These are phyloP conservation scores for Waltergamsia citrina DNA, from an alignment of 2,329 filamentous ascomycete genomes.

Conservation along the genomic window DNA sequence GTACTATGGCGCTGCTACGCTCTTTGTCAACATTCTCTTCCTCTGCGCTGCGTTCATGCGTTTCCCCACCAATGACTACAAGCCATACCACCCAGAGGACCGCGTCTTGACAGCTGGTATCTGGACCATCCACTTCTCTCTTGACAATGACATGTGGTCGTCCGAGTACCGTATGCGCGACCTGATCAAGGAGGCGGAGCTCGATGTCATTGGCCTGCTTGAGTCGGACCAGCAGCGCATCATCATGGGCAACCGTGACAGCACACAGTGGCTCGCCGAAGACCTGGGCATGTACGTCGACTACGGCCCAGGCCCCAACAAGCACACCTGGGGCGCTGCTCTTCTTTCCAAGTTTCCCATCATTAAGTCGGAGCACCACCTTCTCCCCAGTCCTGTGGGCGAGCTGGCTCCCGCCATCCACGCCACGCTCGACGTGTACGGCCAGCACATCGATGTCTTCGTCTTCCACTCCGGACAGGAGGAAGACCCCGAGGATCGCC, in stretches of 20 bases:
- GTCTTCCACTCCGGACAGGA: slow-evolving; percentile 99
- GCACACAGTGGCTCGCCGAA: slow-evolving; percentile 89
- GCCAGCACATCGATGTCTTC: slow-evolving; percentile 81
- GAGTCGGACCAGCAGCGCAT: slow-evolving; percentile 93
- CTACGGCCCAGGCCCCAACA: slow-evolving; percentile 94
- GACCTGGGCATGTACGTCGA: slow-evolving; percentile 98
- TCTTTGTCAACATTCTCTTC: slow-evolving; percentile 71
- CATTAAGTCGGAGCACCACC: slow-evolving; percentile 90
- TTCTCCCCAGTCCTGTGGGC: slow-evolving; percentile 86
- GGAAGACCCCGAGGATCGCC: slow-evolving; percentile 85
- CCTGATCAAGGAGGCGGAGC: slow-evolving; percentile 82
- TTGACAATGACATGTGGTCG: slow-evolving; percentile 99
- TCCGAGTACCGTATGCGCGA: slow-evolving; percentile 91
- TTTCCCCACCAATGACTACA: slow-evolving; percentile 88
- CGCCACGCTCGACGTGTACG: slow-evolving; percentile 91
- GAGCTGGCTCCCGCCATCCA: slow-evolving; percentile 94
- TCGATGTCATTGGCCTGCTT: slow-evolving; percentile 93
- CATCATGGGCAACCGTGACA: slow-evolving; percentile 98
- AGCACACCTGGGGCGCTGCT: slow-evolving; percentile 94
- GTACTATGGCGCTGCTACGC: slow-evolving; percentile 48
- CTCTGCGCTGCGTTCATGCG: slow-evolving; percentile 75
- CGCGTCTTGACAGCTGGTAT: slow-evolving; percentile 90
- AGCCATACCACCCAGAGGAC: slow-evolving; percentile 78
- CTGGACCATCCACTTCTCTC: slow-evolving; percentile 96
- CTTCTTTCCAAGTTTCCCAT: slow-evolving; percentile 97